Base-by-base conservation (phyloP, 768 basidiomycete genomes). In the Hortiboletus campestris region DNA sequence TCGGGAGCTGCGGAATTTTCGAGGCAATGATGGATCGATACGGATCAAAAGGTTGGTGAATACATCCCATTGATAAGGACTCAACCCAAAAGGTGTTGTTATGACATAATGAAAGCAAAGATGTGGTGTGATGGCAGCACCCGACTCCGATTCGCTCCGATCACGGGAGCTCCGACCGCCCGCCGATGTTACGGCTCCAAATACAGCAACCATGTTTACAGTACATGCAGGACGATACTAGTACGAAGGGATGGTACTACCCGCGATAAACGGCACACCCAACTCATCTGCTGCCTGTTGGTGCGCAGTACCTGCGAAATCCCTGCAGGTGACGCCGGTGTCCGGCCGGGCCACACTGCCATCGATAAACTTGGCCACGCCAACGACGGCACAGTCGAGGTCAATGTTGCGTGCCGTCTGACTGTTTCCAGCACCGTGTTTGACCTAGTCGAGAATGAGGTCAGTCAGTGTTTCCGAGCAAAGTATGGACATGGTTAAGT, bases 301-400 rank as follows among this genome's bases (percentile, higher is more conserved):
- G 64, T 88, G 87, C 3, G 77, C 76, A 1, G 85, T 84, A 2
- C 84, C 84, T 0, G 85, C 81, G 5, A 89, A 71, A 1, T 86
- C 87, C 61, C 86, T 74, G 60, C 88, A 80, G 0, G 84, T 77
- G 0, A 87, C 75, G 1, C 71, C 61, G 3, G 7, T 36, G 28
- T 70, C 56, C 0, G 64, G 46, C 28, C 29, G 36, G 7, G 51
- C 51, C 3, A 62, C 49, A 61, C 71, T 57, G 60, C 56, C 5
- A 32, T 69, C 66, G 65, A 85, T 88, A 4, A 80, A 66, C 55
- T 82, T 78, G 17, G 79, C 74, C 2, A 84, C 84, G 5, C 74
- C 70, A 6, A 86, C 79, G 11, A 75, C 78, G 0, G 83, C 82
- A 34, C 79, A 76, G 3, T 84, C 80, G 16, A 89, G 74, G 16